phyloP scores from a whole-genome alignment of 345 rosid genomes.

The Orychophragmus violaceus region DNA sequence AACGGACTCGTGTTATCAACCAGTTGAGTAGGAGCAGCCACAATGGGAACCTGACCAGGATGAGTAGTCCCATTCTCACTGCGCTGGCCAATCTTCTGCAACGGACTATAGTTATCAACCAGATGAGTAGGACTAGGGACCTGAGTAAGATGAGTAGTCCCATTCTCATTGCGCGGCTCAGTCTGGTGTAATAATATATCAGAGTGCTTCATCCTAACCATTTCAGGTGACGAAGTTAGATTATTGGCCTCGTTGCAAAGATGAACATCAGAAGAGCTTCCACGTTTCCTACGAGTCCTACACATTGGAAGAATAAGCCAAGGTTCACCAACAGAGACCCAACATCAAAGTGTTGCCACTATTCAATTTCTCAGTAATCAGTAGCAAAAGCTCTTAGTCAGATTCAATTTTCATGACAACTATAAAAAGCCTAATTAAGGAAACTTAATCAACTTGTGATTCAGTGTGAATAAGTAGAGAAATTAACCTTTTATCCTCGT shows the following conservation, averaged over 20 bases:
- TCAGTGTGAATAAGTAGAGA: neutral
- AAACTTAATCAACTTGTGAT: neutral
- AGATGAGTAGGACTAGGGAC: constrained; percentile 7
- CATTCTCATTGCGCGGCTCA: constrained; percentile 34
- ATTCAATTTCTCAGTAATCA: neutral
- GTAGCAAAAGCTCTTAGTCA: neutral
- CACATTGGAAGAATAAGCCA: constrained; percentile 1
- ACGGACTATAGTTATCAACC: constrained; percentile 6
- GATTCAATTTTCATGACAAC: constrained; percentile 6
- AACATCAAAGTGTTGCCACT: constrained; percentile 15
- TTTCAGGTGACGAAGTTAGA: constrained; percentile 32
- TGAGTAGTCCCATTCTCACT: constrained; percentile 38
- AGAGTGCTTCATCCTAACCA: constrained; percentile 49
- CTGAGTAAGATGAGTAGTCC: constrained; percentile 40
- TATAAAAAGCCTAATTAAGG: neutral
- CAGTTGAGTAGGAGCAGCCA: constrained; percentile 12
- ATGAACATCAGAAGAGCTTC: constrained; percentile 23
- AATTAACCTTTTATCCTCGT: constrained; percentile 10
- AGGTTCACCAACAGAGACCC: neutral
- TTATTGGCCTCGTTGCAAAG: constrained; percentile 14
- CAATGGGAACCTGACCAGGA: constrained; percentile 34
- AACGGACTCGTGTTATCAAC: constrained; percentile 1
- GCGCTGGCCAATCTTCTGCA: constrained; percentile 20
- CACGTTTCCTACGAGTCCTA: constrained; percentile 28
- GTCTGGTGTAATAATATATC: constrained; percentile 44